A percentile compares a stretch with the other conserved stretches of the same genome.
These are phyloP conservation scores for Torulaspora indica DNA, from an alignment of 805 yeast genomes.

Conservation along the genomic window DNA sequence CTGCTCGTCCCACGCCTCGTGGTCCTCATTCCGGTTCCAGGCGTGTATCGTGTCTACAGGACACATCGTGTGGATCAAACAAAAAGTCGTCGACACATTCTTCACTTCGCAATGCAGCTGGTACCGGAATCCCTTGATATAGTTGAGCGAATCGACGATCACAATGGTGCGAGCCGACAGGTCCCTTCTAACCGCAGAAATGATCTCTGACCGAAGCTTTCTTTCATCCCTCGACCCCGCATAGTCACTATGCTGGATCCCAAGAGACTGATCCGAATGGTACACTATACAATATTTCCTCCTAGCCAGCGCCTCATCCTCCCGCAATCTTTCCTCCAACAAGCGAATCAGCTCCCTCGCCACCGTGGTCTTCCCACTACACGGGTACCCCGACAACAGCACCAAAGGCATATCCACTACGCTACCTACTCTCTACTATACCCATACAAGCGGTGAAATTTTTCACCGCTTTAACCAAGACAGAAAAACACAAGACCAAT, in stretches of 20 bases:
- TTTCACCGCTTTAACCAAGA: conserved; percentile 1
- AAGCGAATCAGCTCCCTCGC: conserved; percentile 51
- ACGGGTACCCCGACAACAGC: conserved; percentile 78
- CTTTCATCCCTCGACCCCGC: conserved; percentile 72
- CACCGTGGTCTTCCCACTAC: conserved; percentile 76
- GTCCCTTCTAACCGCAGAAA: conserved; percentile 84
- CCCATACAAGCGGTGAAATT: conserved; percentile 5
- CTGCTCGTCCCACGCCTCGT: conserved; percentile 55
- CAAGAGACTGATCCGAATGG: conserved; percentile 74
- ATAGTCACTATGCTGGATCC: conserved; percentile 64
- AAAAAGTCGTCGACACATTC: conserved; percentile 71
- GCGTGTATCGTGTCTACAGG: conserved; percentile 56
- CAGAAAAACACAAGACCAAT: conserved; percentile 4
- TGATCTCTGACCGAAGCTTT: conserved; percentile 73
- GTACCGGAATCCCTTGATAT: conserved; percentile 92
- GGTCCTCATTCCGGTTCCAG: conserved; percentile 46
- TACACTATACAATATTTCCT: conserved; percentile 53
- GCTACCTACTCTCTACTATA: neutral
- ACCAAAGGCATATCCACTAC: conserved; percentile 67
- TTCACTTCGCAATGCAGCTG: conserved; percentile 93
- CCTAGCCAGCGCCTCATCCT: conserved; percentile 39
- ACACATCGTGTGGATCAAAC: conserved; percentile 74
- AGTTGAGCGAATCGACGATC: conserved; percentile 77
- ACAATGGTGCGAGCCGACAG: conserved; percentile 66
- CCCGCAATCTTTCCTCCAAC: conserved; percentile 44